These are phyloP conservation scores for Schizophyllum amplum DNA, from an alignment of 1,284 basidiomycete genomes.

Conservation along the genomic window DNA sequence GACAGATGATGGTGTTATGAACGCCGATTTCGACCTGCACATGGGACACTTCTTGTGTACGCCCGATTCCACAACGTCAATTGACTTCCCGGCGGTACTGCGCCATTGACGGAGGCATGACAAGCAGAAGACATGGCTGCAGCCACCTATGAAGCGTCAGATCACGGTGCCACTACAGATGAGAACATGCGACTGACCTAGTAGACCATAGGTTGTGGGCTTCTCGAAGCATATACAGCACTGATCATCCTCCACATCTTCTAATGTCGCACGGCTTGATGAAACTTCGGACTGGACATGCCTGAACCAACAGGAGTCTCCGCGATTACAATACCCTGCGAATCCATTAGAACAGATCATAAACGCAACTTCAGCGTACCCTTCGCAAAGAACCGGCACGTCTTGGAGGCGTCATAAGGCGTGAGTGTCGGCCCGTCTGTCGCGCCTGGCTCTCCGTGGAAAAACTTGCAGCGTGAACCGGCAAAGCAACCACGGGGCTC, in stretches of 20 bases:
- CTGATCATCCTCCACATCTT: conserved; percentile 30
- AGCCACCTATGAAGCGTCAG: conserved; percentile 42
- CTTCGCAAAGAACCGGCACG: conserved; percentile 52
- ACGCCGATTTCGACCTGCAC: conserved; percentile 55
- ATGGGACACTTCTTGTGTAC: conserved; percentile 69
- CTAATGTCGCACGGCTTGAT: conserved; percentile 13
- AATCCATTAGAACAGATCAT: conserved; percentile 1
- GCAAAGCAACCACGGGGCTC: conserved; percentile 57
- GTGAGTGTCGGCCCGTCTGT: conserved; percentile 36
- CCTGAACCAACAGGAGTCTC: conserved; percentile 63
- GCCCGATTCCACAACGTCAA: conserved; percentile 42
- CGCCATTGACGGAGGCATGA: conserved; percentile 74
- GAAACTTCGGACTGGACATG: conserved; percentile 31
- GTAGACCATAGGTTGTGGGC: conserved; percentile 58
- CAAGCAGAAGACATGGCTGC: conserved; percentile 68
- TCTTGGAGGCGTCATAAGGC: conserved; percentile 61
- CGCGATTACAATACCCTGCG: conserved; percentile 57
- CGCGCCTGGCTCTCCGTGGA: conserved; percentile 38
- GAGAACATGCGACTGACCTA: conserved; percentile 34
- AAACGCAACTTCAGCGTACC: conserved; percentile 27
- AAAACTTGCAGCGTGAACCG: conserved; percentile 62
- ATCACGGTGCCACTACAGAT: conserved; percentile 1
- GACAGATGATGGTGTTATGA: conserved; percentile 60
- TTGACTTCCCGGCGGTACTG: conserved; percentile 41
- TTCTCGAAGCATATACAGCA: conserved; percentile 71